Conservation (phyloP, 192 early-diverging fungal species). For the Funneliformis geosporum region DNA sequence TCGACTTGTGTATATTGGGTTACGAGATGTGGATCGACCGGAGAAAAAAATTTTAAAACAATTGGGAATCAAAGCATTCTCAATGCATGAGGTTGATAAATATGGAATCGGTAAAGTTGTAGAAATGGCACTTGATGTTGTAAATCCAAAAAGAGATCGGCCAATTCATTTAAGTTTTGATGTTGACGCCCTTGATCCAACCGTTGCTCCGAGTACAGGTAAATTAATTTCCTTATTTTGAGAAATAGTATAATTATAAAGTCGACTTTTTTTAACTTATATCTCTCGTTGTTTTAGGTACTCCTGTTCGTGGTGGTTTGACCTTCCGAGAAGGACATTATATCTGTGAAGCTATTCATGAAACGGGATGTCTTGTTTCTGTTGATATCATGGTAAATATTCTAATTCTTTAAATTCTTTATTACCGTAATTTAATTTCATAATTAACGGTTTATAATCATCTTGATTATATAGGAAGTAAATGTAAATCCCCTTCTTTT, state of each 20-base stretch:
- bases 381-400: slow-evolving; percentile 75
- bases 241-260: neutral
- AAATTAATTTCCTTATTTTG: slow-evolving; percentile 5
- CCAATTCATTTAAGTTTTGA: slow-evolving; percentile 93
- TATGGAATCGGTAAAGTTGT: slow-evolving; percentile 91
- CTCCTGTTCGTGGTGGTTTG: slow-evolving; percentile 92
- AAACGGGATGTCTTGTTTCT: slow-evolving; percentile 86
- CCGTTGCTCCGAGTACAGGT: slow-evolving; percentile 87
- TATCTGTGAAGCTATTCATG: slow-evolving; percentile 87
- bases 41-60: slow-evolving; percentile 86
- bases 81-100: slow-evolving; percentile 95
- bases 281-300: slow-evolving; percentile 55
- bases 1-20: slow-evolving; percentile 92
- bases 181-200: slow-evolving; percentile 94
- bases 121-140: slow-evolving; percentile 89
- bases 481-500: slow-evolving; percentile 93
- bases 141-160: slow-evolving; percentile 68
- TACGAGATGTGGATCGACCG: slow-evolving; percentile 88
- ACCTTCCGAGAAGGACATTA: slow-evolving; percentile 97
- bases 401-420: neutral
- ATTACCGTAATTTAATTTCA: neutral
- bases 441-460: neutral
- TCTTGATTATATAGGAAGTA: slow-evolving; percentile 62
- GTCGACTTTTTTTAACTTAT: neutral
- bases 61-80: slow-evolving; percentile 88